Conservation (phyloP, 1,284 basidiomycete genomes). For the Boletus sp. region DNA sequence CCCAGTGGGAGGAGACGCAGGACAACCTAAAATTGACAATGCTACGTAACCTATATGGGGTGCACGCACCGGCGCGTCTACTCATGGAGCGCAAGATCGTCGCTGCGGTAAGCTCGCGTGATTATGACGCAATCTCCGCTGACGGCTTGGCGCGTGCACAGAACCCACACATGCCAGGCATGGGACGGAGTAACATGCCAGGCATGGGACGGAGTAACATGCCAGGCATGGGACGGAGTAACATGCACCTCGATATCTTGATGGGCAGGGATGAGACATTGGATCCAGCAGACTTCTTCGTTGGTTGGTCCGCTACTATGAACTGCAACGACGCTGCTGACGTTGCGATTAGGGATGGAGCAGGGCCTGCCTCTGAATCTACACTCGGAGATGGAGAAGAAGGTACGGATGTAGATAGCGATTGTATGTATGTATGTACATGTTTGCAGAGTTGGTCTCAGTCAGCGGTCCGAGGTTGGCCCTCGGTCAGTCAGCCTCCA, state of each 20-base stretch:
- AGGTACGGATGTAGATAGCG: constrained; percentile 40
- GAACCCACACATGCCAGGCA: constrained; percentile 61
- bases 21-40: constrained; percentile 83
- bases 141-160: constrained; percentile 27
- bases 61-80: constrained; percentile 83
- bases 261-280: constrained; percentile 86
- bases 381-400: constrained; percentile 73
- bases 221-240: constrained; percentile 64
- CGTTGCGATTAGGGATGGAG: constrained; percentile 47
- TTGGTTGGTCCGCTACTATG: constrained; percentile 43
- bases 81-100: constrained; percentile 95
- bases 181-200: constrained; percentile 24
- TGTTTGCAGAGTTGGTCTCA: constrained; percentile 21
- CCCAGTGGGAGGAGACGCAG: constrained; percentile 90
- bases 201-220: no score
- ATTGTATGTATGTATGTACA: constrained; percentile 16
- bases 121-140: neutral
- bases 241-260: constrained; percentile 86
- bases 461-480: neutral
- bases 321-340: constrained; percentile 5
- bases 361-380: constrained; percentile 50
- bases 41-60: constrained; percentile 80
- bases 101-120: constrained; percentile 46
- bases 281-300: constrained; percentile 71
- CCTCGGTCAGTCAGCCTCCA: constrained; percentile 1